These are phyloP conservation scores for Nothophytophthora sp. DNA, from an alignment of 352 stramenopile genomes.

Conservation along the genomic window DNA sequence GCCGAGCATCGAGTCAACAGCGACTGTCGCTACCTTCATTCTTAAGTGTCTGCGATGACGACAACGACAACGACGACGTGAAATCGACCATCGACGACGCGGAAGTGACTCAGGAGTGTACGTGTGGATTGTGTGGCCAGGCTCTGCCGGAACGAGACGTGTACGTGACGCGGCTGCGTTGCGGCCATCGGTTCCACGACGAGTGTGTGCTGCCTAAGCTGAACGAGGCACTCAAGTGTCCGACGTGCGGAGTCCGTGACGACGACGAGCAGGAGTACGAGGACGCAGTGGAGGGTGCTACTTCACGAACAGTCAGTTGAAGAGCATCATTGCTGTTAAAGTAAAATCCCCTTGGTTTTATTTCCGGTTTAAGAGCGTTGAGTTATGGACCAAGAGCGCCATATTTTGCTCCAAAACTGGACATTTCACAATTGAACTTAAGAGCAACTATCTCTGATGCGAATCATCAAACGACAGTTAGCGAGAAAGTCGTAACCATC, in stretches of 20 bases:
- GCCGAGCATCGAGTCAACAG: not conserved
- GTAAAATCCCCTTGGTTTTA: too few species aligned
- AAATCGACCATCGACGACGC: not conserved
- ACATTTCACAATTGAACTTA: too few species aligned
- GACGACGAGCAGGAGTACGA: not conserved
- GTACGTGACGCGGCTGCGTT: slow-evolving; percentile 43
- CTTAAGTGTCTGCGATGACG: not conserved
- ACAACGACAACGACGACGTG: not conserved
- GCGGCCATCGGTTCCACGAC: slow-evolving; percentile 61
- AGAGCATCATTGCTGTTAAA: too few species aligned
- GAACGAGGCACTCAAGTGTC: slow-evolving; percentile 43
- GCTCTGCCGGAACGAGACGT: slow-evolving; percentile 18
- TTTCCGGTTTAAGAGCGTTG: too few species aligned
- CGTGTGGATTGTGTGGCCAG: slow-evolving; percentile 6
- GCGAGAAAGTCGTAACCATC: too few species aligned
- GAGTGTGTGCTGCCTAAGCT: slow-evolving; percentile 55
- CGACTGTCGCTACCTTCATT: not conserved
- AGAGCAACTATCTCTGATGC: too few species aligned
- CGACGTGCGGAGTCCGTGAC: slow-evolving; percentile 25
- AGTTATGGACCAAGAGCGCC: too few species aligned
- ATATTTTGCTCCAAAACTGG: too few species aligned
- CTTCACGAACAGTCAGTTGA: too few species aligned
- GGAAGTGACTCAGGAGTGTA: not conserved
- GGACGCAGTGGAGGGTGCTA: too few species aligned
- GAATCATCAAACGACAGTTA: too few species aligned